phyloP scores from a whole-genome alignment of 2,329 filamentous ascomycete species.

The Stylonectria norvegica region DNA sequence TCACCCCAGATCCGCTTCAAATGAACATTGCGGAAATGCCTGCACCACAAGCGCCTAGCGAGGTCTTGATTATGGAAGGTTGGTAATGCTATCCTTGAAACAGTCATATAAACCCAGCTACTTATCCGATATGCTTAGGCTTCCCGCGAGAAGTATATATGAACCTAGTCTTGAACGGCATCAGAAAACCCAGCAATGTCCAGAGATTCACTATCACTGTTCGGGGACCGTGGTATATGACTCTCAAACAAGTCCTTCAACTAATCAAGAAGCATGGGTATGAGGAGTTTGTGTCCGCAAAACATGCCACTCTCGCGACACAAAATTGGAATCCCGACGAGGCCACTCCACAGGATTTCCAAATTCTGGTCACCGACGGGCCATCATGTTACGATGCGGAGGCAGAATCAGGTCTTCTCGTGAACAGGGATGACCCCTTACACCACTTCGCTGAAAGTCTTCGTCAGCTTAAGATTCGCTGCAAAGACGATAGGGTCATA shows the following conservation, averaged over 20 bases:
- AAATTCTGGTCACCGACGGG: slow-evolving; percentile 1
- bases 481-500: slow-evolving; percentile 1
- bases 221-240: slow-evolving; percentile 5
- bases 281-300: slow-evolving; percentile 1
- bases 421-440: slow-evolving; percentile 1
- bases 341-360: not conserved
- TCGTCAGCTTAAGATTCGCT: not conserved
- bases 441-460: not conserved
- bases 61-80: slow-evolving; percentile 3
- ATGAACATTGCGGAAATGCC: slow-evolving; percentile 1
- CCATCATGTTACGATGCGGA: slow-evolving; percentile 2
- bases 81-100: not conserved
- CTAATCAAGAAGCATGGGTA: not conserved
- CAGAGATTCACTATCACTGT: not conserved
- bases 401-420: not conserved
- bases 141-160: slow-evolving; percentile 1
- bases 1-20: not conserved
- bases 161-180: not conserved
- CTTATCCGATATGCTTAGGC: not conserved
- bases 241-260: not conserved
- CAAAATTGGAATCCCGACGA: not conserved
- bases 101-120: not conserved
- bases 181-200: slow-evolving; percentile 1
- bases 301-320: not conserved
- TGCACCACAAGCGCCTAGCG: not conserved